Base-by-base conservation (phyloP, 106 monocot genomes). In the Phalaenopsis aphrodite region DNA sequence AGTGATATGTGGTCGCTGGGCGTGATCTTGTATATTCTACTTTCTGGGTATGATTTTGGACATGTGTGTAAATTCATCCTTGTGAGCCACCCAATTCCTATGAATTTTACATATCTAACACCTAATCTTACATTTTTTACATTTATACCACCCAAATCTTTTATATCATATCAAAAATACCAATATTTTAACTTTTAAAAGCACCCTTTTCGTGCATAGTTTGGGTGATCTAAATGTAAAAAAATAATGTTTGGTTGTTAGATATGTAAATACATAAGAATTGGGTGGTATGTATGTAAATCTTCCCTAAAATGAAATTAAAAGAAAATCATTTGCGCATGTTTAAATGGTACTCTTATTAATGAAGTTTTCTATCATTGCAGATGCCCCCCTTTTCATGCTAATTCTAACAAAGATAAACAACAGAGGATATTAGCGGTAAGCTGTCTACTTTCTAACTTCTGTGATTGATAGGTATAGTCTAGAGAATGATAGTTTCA, bases 1-100 rank as follows among this genome's bases (percentile, higher is more conserved):
- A 91, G 91, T 75, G 91, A 91, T 82, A 91, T 91, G 91, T 91
- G 91, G 91, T 86, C 91, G 15, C 81, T 91, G 74, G 91, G 91
- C 55, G 91, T 91, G 52, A 91, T 91, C 15, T 55, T 91, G 46
- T 91, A 91, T 76, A 91, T 91, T 45, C 87, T 91, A 69, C 82
- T 91, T 19, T 91, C 87, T 38, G 91, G 91, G 91, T 88, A 85
- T 78, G 87, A 14, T 85, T 11, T 67, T 30, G 5, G 15, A 30
- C 46, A 11, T 43, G 42, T 66, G 36, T 48, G 38, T 68, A 16
- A 76, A 30, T 11, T 8, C 48, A 18, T 52, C 0, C 2, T 19
- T 45, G 5, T 11, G 49, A 49, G 6, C 4, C 30, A 30, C 30
- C 30, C 30, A 30, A 30, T 30, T 30, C 30, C 30, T 30, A 30